Conservation (phyloP, 2,329 filamentous ascomycete species). For the Neophaeococcomyces mojaviensis region DNA sequence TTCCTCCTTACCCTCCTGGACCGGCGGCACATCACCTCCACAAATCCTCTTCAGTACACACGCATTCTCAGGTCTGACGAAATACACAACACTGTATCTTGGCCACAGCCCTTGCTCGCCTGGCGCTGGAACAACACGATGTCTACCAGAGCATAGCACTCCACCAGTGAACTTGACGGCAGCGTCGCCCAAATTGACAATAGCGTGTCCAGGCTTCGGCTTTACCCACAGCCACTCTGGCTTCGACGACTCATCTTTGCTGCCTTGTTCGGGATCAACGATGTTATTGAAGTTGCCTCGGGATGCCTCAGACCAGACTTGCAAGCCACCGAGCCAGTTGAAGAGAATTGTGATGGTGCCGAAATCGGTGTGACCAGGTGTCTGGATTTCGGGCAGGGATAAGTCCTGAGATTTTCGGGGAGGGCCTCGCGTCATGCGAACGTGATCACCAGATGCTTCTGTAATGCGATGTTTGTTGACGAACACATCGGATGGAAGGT, state of each 20-base stretch:
- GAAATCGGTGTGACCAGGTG: constrained; percentile 26
- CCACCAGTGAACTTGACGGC: constrained; percentile 40
- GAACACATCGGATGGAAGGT: constrained; percentile 18
- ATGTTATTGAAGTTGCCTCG: constrained; percentile 4
- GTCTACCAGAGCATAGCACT: constrained; percentile 34
- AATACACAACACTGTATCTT: constrained; percentile 51
- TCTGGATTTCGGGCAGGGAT: constrained; percentile 20
- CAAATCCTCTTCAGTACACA: constrained; percentile 34
- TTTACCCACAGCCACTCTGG: constrained; percentile 39
- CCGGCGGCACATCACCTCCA: constrained; percentile 30
- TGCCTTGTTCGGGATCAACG: constrained; percentile 2
- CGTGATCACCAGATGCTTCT: constrained; percentile 41
- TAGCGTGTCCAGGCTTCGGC: constrained; percentile 30
- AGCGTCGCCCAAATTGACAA: constrained; percentile 30
- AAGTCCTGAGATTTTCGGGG: constrained; percentile 19
- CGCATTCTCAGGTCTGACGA: constrained; percentile 43
- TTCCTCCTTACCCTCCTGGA: constrained; percentile 20
- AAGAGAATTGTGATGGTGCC: constrained; percentile 29
- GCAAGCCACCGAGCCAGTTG: constrained; percentile 24
- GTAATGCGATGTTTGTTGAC: constrained; percentile 16
- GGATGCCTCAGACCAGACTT: constrained; percentile 29
- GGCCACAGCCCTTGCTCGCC: constrained; percentile 38
- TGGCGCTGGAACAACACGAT: constrained; percentile 45
- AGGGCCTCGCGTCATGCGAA: constrained; percentile 36
- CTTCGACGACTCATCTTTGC: not conserved